Evolutionary conservation across 78 protist genomes (phyloP).

Genomic region (Dictyostelium firmibasis): DNA sequence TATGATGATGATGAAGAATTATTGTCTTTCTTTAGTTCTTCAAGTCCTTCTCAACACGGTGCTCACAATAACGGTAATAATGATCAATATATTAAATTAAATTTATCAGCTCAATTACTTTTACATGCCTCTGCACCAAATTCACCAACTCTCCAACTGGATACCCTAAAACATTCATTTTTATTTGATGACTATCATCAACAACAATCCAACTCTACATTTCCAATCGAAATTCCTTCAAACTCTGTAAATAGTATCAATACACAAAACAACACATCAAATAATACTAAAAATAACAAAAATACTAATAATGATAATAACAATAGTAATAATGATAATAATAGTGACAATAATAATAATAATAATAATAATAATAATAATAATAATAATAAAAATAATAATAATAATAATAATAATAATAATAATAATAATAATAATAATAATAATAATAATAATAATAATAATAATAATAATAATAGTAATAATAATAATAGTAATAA

Average conservation of each 20-base stretch:
- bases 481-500: neutral
- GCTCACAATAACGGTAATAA: neutral
- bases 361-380: neutral
- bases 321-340: neutral
- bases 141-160: slow-evolving; percentile 6
- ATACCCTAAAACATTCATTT: neutral
- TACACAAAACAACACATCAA: neutral
- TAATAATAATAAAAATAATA: neutral
- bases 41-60: neutral
- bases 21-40: slow-evolving; percentile 32
- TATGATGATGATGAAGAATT: slow-evolving; percentile 78
- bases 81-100: neutral
- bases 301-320: neutral
- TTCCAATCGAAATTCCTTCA: slow-evolving; percentile 39
- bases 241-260: neutral
- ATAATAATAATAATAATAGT: neutral
- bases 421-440: neutral
- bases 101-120: slow-evolving; percentile 49
- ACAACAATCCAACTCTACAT: neutral
- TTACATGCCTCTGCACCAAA: slow-evolving; percentile 21
- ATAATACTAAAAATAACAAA: too few species aligned
- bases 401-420: neutral
- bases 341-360: neutral
- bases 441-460: neutral
- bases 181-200: slow-evolving; percentile 2